Evolutionary conservation across 1,284 basidiomycete genomes (phyloP), one percentile per base, ranked within the genome.

Genomic region (Phaffia rhodozyma): DNA sequence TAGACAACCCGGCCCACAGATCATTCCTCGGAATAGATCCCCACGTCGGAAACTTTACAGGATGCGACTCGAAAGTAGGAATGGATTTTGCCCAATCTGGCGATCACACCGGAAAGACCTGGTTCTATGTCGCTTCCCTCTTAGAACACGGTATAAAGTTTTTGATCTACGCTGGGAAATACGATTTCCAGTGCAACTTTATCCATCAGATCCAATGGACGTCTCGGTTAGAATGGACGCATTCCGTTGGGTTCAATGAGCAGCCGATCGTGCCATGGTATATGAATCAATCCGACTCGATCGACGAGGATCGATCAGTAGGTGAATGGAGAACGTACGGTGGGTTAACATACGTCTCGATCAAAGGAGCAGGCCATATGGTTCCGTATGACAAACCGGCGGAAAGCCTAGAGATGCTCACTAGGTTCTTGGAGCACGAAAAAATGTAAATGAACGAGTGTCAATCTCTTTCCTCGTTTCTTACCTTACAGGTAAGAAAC

Each of bases 61-160:
- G 54, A 9, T 59, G 66, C 9, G 68, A 72, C 18, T 74, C 75
- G 61, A 62, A 21, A 5, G 18, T 66, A 69, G 25, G 72, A 71
- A 50, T 66, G 73, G 69, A 76, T 74, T 47, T 75, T 73, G 68
- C 51, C 5, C 3, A 16, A 4, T 27, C 51, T 5, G 27, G 53
- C 23, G 60, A 61, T 38, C 50, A 54, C 23, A 47, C 55, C n/a
- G 43, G 60, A 27, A 48, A 49, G 32, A 61, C 60, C 21, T 47
- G 7, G 13, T 61, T 55, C 72, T 84, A 90, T 70, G 78, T 90
- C 61, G 79, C 81, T 1, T 83, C 78, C 2, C 79, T 92, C 48
- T 81, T 91, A 23, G 87, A 91, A 70, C 81, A 86, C 32, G 85
- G 84, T 5, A 74, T 90, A 47, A 79, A 82, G 23, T 76, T 89